Evolutionary conservation across 1,284 basidiomycete genomes (phyloP).

Genomic region (Mixia osmundae): DNA sequence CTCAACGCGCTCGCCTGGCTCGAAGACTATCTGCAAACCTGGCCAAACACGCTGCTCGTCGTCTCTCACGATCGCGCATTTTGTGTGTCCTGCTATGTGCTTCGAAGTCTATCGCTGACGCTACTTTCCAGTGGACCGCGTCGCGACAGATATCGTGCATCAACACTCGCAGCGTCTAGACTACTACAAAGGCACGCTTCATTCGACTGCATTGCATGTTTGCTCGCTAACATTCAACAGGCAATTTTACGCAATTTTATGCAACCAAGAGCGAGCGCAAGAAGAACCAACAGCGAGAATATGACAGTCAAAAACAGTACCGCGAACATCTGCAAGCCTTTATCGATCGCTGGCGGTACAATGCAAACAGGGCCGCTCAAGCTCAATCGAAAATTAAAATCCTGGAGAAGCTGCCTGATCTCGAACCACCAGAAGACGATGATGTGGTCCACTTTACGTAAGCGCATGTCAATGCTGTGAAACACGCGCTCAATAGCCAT

Average conservation of each 20-base stretch:
- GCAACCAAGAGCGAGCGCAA: slow-evolving; percentile 91
- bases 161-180: slow-evolving; percentile 86
- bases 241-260: slow-evolving; percentile 97
- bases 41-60: slow-evolving; percentile 79
- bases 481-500: neutral
- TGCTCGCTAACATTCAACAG: slow-evolving; percentile 24
- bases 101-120: too few species aligned
- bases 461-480: slow-evolving; percentile 15
- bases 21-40: slow-evolving; percentile 89
- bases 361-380: slow-evolving; percentile 40
- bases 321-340: slow-evolving; percentile 89
- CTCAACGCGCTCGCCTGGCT: slow-evolving; percentile 32
- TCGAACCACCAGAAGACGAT: slow-evolving; percentile 38
- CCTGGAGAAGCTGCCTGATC: slow-evolving; percentile 81
- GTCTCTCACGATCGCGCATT: slow-evolving; percentile 98
- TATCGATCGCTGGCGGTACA: slow-evolving; percentile 68
- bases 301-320: slow-evolving; percentile 85
- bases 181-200: slow-evolving; percentile 28
- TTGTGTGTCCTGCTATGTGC: too few species aligned
- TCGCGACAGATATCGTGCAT: slow-evolving; percentile 46
- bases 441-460: slow-evolving; percentile 74
- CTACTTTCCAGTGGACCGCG: slow-evolving; percentile 1
- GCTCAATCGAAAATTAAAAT: slow-evolving; percentile 97
- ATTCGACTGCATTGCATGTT: neutral
- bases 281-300: slow-evolving; percentile 58